Conservation (phyloP, 345 rosid species). For the Crucihimalaya himalaica region DNA sequence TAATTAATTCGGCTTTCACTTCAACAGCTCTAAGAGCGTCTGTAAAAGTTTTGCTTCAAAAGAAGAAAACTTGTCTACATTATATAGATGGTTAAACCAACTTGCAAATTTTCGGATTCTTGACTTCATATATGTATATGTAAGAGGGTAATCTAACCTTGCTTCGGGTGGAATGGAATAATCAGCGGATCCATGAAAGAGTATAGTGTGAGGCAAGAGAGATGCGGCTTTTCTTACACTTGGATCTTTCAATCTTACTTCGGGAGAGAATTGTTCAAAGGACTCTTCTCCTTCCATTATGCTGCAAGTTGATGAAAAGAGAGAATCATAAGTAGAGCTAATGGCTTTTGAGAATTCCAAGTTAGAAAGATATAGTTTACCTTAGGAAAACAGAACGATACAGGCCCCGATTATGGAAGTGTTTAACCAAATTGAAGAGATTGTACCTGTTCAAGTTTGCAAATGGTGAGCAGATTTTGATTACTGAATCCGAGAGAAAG, state of each 20-base stretch:
- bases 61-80: conserved; percentile 2
- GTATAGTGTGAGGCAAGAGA: conserved; percentile 71
- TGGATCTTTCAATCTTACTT: conserved; percentile 64
- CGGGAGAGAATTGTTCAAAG: conserved; percentile 74
- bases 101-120: background rate
- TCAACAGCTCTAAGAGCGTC: conserved; percentile 64
- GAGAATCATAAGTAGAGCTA: background rate
- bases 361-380: conserved; percentile 37
- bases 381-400: conserved; percentile 83
- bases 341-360: background rate
- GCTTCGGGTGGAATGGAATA: conserved; percentile 83
- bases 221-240: conserved; percentile 52
- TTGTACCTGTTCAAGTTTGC: conserved; percentile 65
- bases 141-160: conserved; percentile 56
- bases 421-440: conserved; percentile 70
- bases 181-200: conserved; percentile 92
- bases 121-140: background rate
- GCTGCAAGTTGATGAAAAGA: conserved; percentile 44
- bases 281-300: conserved; percentile 98
- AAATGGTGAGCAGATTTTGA: conserved; percentile 10
- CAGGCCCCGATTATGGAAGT: conserved; percentile 82
- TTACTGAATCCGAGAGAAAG: background rate
- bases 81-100: background rate
- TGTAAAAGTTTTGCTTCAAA: conserved; percentile 62
- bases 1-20: conserved; percentile 56